phyloP scores from a whole-genome alignment of 208 protist genomes.

The Trypanosoma caninum region DNA sequence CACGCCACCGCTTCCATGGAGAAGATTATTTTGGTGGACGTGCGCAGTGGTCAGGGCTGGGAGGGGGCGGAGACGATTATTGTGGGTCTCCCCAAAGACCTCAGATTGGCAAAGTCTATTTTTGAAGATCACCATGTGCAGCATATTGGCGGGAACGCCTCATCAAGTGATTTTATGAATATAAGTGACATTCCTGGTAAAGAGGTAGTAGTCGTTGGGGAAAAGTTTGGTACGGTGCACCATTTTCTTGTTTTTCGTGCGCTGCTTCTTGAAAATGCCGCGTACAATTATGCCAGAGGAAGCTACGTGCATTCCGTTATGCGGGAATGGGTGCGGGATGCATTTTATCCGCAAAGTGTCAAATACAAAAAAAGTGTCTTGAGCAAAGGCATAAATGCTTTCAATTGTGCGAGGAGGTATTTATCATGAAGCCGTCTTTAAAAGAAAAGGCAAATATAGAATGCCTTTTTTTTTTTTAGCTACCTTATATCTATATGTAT shows the following conservation, averaged over 20 bases:
- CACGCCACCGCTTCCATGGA: slow-evolving; percentile 28
- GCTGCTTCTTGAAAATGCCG: slow-evolving; percentile 67
- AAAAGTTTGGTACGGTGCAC: slow-evolving; percentile 81
- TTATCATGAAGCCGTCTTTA: slow-evolving; percentile 12
- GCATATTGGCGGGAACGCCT: slow-evolving; percentile 36
- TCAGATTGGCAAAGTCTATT: slow-evolving; percentile 15
- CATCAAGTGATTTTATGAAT: slow-evolving; percentile 39
- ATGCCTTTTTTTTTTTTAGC: slow-evolving; percentile 10
- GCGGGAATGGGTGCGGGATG: slow-evolving; percentile 72
- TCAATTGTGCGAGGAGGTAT: slow-evolving; percentile 25
- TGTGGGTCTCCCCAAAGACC: slow-evolving; percentile 29
- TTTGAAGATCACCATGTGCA: slow-evolving; percentile 25
- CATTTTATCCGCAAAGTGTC: slow-evolving; percentile 73
- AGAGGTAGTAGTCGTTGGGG: slow-evolving; percentile 43
- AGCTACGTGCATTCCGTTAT: slow-evolving; percentile 73
- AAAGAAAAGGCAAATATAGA: not conserved
- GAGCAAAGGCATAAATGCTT: slow-evolving; percentile 35
- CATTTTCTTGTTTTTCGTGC: slow-evolving; percentile 50
- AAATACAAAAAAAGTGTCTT: slow-evolving; percentile 57
- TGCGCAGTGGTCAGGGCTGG: slow-evolving; percentile 67
- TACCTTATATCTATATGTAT: not conserved
- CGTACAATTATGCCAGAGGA: slow-evolving; percentile 46
- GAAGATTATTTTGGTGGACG: slow-evolving; percentile 63
- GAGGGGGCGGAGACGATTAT: slow-evolving; percentile 72
- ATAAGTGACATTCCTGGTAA: slow-evolving; percentile 38